A percentile compares a stretch with the other conserved stretches of the same genome.
Evolutionary conservation across 2,329 filamentous ascomycete genomes (phyloP).

Genomic region (Scedosporium minutisporum): DNA sequence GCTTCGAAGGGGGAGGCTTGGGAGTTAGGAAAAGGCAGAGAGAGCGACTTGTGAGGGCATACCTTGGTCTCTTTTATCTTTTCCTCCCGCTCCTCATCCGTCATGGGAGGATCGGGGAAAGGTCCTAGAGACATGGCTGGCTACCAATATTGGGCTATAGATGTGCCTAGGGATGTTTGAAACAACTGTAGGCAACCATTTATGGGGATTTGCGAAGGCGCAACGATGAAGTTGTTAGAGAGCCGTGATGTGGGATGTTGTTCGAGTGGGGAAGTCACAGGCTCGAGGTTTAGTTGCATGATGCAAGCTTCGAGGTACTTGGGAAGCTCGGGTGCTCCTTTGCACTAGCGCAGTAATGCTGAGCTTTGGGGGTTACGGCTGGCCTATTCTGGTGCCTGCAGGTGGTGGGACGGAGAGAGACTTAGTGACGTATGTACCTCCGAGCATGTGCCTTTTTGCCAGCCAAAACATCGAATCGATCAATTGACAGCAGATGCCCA

Average conservation of each 20-base stretch:
- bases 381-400: not conserved
- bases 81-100: constrained; percentile 13
- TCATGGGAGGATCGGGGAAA: constrained; percentile 7
- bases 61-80: constrained; percentile 14
- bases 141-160: not conserved
- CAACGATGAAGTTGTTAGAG: not conserved
- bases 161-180: not conserved
- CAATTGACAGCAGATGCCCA: no score
- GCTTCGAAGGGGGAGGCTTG: not conserved
- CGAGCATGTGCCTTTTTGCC: no score
- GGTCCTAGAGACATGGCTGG: not conserved
- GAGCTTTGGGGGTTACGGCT: no score
- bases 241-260: not conserved
- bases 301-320: no score
- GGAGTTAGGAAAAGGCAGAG: not conserved
- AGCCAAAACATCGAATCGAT: no score
- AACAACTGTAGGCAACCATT: constrained; percentile 13
- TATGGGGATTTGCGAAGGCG: not conserved
- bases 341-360: no score
- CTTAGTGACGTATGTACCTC: not conserved
- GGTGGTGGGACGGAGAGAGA: not conserved
- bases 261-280: not conserved
- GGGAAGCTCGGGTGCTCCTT: no score
- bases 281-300: not conserved
- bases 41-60: not conserved